Evolutionary conservation across 2,329 filamentous ascomycete genomes (phyloP).

Genomic region (Fusarium miscanthi): DNA sequence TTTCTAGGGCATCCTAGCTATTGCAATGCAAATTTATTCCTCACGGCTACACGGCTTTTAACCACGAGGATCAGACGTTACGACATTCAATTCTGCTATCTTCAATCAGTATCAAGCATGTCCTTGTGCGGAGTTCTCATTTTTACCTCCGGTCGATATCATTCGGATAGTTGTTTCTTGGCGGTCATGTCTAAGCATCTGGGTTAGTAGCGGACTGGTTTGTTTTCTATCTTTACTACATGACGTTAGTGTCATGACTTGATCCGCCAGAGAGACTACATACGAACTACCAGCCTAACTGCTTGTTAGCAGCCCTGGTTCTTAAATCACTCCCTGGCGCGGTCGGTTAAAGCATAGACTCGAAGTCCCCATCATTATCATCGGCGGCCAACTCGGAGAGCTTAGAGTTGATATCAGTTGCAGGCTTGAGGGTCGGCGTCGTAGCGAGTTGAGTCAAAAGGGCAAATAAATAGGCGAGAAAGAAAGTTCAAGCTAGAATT

Average conservation of each 20-base stretch:
- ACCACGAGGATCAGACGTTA: too few species aligned
- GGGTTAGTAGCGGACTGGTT: slow-evolving; percentile 48
- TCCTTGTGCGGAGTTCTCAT: slow-evolving; percentile 43
- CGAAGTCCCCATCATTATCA: slow-evolving; percentile 39
- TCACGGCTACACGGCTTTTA: too few species aligned
- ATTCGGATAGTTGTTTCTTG: slow-evolving; percentile 48
- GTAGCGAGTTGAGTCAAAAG: background rate
- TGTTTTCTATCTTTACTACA: slow-evolving; percentile 43
- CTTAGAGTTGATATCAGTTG: slow-evolving; percentile 49
- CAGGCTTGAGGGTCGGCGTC: slow-evolving; percentile 22
- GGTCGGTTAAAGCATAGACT: slow-evolving; percentile 33
- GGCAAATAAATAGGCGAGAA: background rate
- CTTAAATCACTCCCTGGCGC: slow-evolving; percentile 30
- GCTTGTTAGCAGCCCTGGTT: slow-evolving; percentile 26
- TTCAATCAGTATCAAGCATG: slow-evolving; percentile 45
- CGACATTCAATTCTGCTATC: slow-evolving; percentile 26
- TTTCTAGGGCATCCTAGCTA: too few species aligned
- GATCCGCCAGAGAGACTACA: accelerated
- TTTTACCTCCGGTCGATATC: slow-evolving; percentile 40
- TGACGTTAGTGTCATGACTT: background rate
- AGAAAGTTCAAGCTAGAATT: too few species aligned
- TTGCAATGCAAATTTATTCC: too few species aligned
- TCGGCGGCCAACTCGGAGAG: slow-evolving; percentile 52
- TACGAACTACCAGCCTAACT: slow-evolving; percentile 34
- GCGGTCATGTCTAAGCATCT: slow-evolving; percentile 45